These are phyloP conservation scores for Erodium trifolium DNA, from an alignment of 441 rosid genomes.

Conservation along the genomic window DNA sequence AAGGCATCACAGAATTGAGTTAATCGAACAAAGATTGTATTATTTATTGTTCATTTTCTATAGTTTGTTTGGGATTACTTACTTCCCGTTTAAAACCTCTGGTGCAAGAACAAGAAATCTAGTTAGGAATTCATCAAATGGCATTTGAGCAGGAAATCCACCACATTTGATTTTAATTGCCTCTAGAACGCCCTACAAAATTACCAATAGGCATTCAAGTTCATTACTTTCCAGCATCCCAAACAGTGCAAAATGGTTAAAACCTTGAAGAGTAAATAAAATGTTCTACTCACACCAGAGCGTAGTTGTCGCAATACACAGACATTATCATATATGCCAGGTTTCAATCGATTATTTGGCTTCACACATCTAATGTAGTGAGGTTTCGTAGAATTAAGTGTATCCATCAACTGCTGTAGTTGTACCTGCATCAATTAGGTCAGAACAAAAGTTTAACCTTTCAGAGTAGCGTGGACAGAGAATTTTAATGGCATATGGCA, in stretches of 20 bases:
- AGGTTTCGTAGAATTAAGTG: constrained; percentile 89
- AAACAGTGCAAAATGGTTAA: background rate
- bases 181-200: constrained; percentile 82
- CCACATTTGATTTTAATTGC: constrained; percentile 95
- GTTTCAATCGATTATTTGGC: constrained; percentile 84
- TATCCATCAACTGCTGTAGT: constrained; percentile 83
- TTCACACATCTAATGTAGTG: constrained; percentile 97
- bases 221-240: background rate
- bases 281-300: constrained; percentile 70
- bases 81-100: constrained; percentile 65
- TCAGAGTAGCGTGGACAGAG: constrained; percentile 9
- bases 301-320: constrained; percentile 93
- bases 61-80: constrained; percentile 37
- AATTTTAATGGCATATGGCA: constrained; percentile 12
- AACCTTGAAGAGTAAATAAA: constrained; percentile 1
- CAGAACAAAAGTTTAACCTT: constrained; percentile 21
- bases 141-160: constrained; percentile 89
- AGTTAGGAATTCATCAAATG: constrained; percentile 78
- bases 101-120: constrained; percentile 80
- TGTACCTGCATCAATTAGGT: constrained; percentile 55
- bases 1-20: constrained; percentile 17
- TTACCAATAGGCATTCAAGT: background rate
- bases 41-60: constrained; percentile 75
- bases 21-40: constrained; percentile 22
- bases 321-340: constrained; percentile 86